phyloP scores from a whole-genome alignment of 2,329 filamentous ascomycete species.

The Scedosporium aurantiacum region DNA sequence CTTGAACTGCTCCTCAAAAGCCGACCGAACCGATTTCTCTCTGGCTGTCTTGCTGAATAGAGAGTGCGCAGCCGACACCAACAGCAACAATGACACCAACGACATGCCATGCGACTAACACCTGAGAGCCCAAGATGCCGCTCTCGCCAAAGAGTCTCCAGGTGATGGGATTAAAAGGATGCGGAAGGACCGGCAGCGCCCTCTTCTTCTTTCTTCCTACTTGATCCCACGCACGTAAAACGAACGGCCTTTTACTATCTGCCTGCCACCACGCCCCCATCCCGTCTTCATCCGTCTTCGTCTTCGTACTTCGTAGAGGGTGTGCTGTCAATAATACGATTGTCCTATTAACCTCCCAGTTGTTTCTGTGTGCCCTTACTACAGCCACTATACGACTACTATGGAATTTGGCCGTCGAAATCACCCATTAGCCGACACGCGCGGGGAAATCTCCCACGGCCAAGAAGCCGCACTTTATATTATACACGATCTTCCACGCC shows the following conservation, averaged over 20 bases:
- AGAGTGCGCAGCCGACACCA: no score
- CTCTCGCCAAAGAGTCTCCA: background rate
- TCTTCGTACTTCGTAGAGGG: no score
- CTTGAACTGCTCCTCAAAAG: background rate
- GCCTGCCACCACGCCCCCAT: no score
- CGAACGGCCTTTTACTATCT: no score
- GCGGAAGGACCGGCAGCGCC: background rate
- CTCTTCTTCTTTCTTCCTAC: background rate
- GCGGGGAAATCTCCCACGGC: background rate
- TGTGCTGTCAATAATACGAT: background rate
- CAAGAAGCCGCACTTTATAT: background rate
- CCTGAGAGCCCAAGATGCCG: no score
- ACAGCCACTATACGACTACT: background rate
- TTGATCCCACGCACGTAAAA: no score
- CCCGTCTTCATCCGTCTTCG: no score
- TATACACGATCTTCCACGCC: constrained; percentile 2
- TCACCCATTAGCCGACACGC: constrained; percentile 1
- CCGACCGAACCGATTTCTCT: background rate
- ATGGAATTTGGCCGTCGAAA: background rate
- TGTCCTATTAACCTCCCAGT: background rate
- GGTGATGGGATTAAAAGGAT: background rate
- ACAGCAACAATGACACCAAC: no score
- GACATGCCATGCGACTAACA: no score
- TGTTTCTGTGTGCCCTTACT: background rate
- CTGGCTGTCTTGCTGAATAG: no score